Conservation (phyloP, 202 grass and related monocot genomes). For the Cymbopogon flexuosus region DNA sequence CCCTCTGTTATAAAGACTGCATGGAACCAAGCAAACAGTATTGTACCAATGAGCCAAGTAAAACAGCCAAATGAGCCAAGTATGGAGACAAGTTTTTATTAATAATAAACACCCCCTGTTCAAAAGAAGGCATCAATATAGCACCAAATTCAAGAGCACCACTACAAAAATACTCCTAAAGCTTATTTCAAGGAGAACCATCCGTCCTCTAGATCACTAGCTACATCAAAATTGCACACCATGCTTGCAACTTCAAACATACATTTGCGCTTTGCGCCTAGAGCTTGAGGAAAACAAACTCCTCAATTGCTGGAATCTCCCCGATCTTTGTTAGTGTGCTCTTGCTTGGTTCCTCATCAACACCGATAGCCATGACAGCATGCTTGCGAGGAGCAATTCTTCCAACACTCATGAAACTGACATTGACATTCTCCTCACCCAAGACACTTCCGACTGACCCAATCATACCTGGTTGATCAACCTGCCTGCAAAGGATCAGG, state of each 20-base stretch:
- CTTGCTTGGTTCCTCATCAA: constrained; percentile 61
- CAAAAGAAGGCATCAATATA: neutral
- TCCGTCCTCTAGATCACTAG: constrained; percentile 30
- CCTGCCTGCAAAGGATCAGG: constrained; percentile 79
- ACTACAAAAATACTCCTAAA: neutral
- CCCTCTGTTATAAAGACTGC: neutral
- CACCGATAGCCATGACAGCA: constrained; percentile 74
- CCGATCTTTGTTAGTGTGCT: constrained; percentile 64
- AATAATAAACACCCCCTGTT: constrained; percentile 26
- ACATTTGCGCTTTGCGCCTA: constrained; percentile 30
- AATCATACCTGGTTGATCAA: constrained; percentile 85
- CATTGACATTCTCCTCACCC: constrained; percentile 76
- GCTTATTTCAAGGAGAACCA: constrained; percentile 40
- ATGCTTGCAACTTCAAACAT: constrained; percentile 4
- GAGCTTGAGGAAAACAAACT: constrained; percentile 86
- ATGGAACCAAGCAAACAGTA: neutral
- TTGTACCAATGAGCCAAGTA: neutral
- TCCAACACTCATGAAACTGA: constrained; percentile 90
- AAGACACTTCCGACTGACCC: constrained; percentile 61
- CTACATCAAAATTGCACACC: constrained; percentile 50
- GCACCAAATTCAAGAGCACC: constrained; percentile 1
- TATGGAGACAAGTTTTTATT: constrained; percentile 19
- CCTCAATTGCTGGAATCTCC: constrained; percentile 68
- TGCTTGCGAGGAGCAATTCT: constrained; percentile 60
- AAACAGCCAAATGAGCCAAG: neutral